These are phyloP conservation scores for Dryas octopetala DNA, from an alignment of 306 rosid species.

Conservation along the genomic window DNA sequence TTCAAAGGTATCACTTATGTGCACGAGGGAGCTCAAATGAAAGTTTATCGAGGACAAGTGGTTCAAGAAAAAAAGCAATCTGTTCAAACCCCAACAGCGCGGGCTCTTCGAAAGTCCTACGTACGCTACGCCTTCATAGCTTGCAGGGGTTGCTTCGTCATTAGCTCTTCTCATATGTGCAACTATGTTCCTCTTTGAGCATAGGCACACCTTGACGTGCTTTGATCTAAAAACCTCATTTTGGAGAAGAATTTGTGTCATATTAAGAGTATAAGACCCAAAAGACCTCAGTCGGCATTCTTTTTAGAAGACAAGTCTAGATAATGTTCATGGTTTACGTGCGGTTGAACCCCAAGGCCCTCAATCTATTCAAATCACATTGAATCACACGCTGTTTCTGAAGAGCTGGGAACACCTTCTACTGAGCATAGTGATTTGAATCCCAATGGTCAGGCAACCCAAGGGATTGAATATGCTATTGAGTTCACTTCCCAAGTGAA, in stretches of 20 bases:
- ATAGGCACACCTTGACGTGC: slow-evolving; percentile 21
- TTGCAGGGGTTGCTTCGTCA: slow-evolving; percentile 38
- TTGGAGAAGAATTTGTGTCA: slow-evolving; percentile 23
- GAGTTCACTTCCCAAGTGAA: neutral
- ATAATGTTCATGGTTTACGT: neutral
- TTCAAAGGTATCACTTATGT: slow-evolving; percentile 48
- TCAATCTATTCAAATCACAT: neutral
- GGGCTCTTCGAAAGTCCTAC: slow-evolving; percentile 35
- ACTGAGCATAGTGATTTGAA: neutral
- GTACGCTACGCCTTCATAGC: slow-evolving; percentile 35
- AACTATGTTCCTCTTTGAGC: slow-evolving; percentile 32
- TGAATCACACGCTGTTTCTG: neutral
- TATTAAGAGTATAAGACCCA: slow-evolving; percentile 2
- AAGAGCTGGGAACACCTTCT: neutral
- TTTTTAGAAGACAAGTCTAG: neutral
- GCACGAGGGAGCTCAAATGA: neutral
- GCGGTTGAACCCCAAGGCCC: neutral
- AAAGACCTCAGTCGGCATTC: neutral
- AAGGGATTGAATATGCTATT: neutral
- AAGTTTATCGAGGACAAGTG: slow-evolving; percentile 19
- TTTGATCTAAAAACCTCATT: slow-evolving; percentile 25
- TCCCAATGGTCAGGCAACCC: neutral
- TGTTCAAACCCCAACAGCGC: slow-evolving; percentile 22
- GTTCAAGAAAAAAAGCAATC: slow-evolving; percentile 22
- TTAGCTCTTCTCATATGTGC: slow-evolving; percentile 32